phyloP scores from a whole-genome alignment of 1,284 basidiomycete species.

The Apiotrichum veenhuisii region DNA sequence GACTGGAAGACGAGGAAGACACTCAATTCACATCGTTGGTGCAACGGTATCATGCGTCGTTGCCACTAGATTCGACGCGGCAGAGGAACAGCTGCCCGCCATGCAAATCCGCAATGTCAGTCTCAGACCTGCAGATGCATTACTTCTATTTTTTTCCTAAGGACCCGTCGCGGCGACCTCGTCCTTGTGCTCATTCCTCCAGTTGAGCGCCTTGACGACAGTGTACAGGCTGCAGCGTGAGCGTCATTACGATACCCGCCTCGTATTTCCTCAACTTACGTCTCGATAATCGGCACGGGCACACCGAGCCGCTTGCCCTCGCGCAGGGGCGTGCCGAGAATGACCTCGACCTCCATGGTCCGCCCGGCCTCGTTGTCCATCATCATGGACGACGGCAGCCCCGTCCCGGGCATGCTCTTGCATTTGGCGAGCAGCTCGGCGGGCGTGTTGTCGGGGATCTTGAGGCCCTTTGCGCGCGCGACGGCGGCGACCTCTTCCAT shows the following conservation, averaged over 20 bases:
- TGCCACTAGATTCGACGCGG: too few species aligned
- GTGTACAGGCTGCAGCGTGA: conserved; percentile 36
- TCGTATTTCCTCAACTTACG: conserved; percentile 27
- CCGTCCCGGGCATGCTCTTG: conserved; percentile 34
- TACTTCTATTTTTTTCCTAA: not conserved
- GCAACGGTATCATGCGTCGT: too few species aligned
- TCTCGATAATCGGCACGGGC: conserved; percentile 42
- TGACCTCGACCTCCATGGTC: conserved; percentile 42
- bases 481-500: conserved; percentile 49
- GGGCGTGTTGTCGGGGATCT: conserved; percentile 41
- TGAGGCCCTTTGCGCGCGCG: conserved; percentile 48
- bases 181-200: conserved; percentile 39
- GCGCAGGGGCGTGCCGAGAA: conserved; percentile 47
- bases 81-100: too few species aligned
- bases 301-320: conserved; percentile 49
- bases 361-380: conserved; percentile 42
- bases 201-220: conserved; percentile 45
- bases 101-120: too few species aligned
- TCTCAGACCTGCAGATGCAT: not conserved
- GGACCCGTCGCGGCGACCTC: conserved; percentile 12
- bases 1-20: too few species aligned
- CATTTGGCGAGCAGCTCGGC: conserved; percentile 43
- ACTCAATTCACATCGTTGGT: too few species aligned
- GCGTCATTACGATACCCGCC: not conserved
- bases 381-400: conserved; percentile 48